phyloP scores from a whole-genome alignment of 768 basidiomycete genomes.

The Phylloporus scabripes region DNA sequence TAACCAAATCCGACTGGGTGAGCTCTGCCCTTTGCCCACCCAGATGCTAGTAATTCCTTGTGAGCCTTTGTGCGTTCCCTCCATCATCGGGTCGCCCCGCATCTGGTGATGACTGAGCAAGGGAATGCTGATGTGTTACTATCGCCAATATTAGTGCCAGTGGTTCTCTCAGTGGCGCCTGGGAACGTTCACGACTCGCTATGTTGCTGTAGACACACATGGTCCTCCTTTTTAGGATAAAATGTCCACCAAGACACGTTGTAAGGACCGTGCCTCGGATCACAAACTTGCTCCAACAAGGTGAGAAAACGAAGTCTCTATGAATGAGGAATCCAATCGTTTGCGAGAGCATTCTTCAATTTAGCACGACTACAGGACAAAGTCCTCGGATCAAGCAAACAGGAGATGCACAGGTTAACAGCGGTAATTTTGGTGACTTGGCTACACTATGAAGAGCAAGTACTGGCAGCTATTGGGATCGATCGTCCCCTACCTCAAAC shows the following conservation, averaged over 20 bases:
- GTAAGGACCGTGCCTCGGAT: conserved; percentile 7
- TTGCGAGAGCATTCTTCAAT: background rate
- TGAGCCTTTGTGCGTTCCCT: background rate
- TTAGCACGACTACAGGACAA: background rate
- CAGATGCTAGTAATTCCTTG: background rate
- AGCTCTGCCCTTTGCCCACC: background rate
- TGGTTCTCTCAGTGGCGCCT: background rate
- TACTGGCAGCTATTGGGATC: background rate
- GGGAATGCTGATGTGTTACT: background rate
- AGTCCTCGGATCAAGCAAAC: conserved; percentile 17
- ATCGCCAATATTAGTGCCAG: background rate
- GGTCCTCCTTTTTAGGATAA: background rate
- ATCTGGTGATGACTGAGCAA: no score
- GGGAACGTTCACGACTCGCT: background rate
- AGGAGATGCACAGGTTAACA: background rate
- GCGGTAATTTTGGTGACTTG: background rate
- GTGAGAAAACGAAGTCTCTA: conserved; percentile 1
- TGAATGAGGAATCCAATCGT: conserved; percentile 3
- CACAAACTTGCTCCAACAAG: conserved; percentile 2
- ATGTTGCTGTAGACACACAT: background rate
- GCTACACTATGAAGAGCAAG: background rate
- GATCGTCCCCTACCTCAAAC: background rate
- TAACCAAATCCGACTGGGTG: background rate
- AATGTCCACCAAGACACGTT: conserved; percentile 3
- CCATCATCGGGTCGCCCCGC: background rate